Evolutionary conservation across 2,329 filamentous ascomycete genomes (phyloP).

Genomic region (Chaetothyriales sp.): DNA sequence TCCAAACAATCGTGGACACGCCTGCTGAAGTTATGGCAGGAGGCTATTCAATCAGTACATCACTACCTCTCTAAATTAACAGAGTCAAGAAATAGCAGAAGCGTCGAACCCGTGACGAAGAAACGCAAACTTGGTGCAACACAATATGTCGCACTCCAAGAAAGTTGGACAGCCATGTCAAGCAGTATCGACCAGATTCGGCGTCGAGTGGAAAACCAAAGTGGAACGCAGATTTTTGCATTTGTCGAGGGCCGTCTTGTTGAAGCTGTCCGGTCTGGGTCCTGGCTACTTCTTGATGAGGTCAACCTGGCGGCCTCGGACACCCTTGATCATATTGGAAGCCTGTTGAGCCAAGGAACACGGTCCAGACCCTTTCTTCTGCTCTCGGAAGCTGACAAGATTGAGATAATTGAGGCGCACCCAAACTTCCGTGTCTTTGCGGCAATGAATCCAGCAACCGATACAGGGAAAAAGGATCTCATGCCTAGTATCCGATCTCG

Average conservation of each 20-base stretch:
- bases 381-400: slow-evolving; percentile 82
- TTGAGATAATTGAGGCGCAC: slow-evolving; percentile 78
- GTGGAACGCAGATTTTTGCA: slow-evolving; percentile 73
- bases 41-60: slow-evolving; percentile 76
- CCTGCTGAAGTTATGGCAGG: slow-evolving; percentile 70
- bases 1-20: slow-evolving; percentile 76
- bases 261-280: slow-evolving; percentile 85
- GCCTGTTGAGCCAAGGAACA: slow-evolving; percentile 61
- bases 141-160: slow-evolving; percentile 40
- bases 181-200: slow-evolving; percentile 63
- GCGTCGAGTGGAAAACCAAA: slow-evolving; percentile 55
- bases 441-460: slow-evolving; percentile 97
- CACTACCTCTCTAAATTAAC: slow-evolving; percentile 37
- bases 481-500: slow-evolving; percentile 75
- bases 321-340: slow-evolving; percentile 83
- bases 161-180: slow-evolving; percentile 69
- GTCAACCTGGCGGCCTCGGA: slow-evolving; percentile 93
- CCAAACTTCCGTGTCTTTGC: slow-evolving; percentile 91
- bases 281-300: slow-evolving; percentile 94
- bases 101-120: slow-evolving; percentile 43
- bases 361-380: slow-evolving; percentile 65
- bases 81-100: slow-evolving; percentile 11
- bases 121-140: slow-evolving; percentile 48
- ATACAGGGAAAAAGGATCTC: slow-evolving; percentile 89
- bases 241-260: slow-evolving; percentile 95